Evolutionary conservation across 169 alveolate genomes (phyloP).

Genomic region (Eimeria necatrix): DNA sequence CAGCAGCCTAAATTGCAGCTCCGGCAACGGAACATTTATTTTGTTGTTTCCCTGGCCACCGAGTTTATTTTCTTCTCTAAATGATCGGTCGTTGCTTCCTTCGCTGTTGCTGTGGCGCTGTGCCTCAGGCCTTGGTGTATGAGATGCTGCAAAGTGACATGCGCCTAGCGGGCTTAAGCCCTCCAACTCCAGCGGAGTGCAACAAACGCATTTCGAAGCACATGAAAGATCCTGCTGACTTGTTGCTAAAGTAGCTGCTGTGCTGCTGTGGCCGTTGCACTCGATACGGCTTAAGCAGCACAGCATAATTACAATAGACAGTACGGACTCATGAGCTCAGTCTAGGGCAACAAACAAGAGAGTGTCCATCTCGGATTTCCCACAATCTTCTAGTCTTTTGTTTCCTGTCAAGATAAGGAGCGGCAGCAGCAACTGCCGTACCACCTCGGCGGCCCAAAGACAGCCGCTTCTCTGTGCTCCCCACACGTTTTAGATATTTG

Average conservation of each 20-base stretch:
- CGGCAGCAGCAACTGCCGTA: neutral
- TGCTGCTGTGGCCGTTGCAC: neutral
- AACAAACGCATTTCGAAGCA: slow-evolving; percentile 35
- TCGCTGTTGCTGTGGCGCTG: neutral
- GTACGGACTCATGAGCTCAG: too few relatives aligned
- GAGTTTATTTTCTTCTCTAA: neutral
- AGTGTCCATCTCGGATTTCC: too few relatives aligned
- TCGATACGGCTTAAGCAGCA: too few relatives aligned
- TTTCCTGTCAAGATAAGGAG: too few relatives aligned
- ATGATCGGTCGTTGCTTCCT: neutral
- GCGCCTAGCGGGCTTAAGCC: slow-evolving; percentile 70
- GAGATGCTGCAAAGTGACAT: slow-evolving; percentile 85
- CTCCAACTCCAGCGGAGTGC: slow-evolving; percentile 76
- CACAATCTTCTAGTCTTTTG: too few relatives aligned
- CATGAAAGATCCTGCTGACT: slow-evolving; percentile 1
- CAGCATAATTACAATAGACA: too few relatives aligned
- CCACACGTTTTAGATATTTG: neutral
- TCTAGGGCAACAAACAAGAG: too few relatives aligned
- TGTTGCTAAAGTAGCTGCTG: neutral
- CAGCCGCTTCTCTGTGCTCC: slow-evolving; percentile 10
- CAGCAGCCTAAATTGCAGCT: neutral
- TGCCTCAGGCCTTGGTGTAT: slow-evolving; percentile 81
- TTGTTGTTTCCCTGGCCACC: neutral
- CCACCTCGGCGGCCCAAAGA: neutral
- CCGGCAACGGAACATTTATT: too few relatives aligned